Evolutionary conservation across 1,284 basidiomycete species (phyloP).

Genomic region (Leucoagaricus sp.): DNA sequence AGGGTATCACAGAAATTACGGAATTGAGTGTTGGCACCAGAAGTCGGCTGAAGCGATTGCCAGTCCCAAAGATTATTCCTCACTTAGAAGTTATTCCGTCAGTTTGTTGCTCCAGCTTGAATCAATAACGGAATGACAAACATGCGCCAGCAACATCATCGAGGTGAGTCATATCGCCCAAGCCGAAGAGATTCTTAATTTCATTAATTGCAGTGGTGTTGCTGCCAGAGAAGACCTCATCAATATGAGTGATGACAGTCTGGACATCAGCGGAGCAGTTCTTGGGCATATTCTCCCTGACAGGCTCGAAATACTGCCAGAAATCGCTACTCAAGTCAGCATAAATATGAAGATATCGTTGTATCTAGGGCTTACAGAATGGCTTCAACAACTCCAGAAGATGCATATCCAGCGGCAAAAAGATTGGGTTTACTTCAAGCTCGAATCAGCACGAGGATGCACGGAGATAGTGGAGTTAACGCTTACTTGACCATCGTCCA

Average conservation of each 20-base stretch:
- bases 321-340: conserved; percentile 47
- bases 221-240: conserved; percentile 50
- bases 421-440: conserved; percentile 62
- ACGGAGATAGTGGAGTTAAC: neutral
- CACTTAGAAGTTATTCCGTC: conserved; percentile 23
- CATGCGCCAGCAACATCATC: conserved; percentile 68
- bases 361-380: conserved; percentile 46
- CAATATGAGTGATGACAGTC: conserved; percentile 64
- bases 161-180: conserved; percentile 55
- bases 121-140: conserved; percentile 27
- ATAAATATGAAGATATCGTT: neutral
- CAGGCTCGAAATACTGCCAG: conserved; percentile 73
- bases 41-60: conserved; percentile 55
- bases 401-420: conserved; percentile 70
- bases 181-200: conserved; percentile 60
- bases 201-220: conserved; percentile 46
- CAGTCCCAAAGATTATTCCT: conserved; percentile 67
- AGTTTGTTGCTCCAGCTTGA: no score
- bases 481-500: conserved; percentile 74
- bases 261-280: conserved; percentile 76
- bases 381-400: conserved; percentile 72
- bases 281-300: conserved; percentile 65
- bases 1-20: conserved; percentile 73
- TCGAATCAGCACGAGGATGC: neutral
- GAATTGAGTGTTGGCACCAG: conserved; percentile 53